Evolutionary conservation across 1,139 yeast species (phyloP), one percentile per base, ranked within the genome.

Genomic region (Lodderomyces beijingensis): DNA sequence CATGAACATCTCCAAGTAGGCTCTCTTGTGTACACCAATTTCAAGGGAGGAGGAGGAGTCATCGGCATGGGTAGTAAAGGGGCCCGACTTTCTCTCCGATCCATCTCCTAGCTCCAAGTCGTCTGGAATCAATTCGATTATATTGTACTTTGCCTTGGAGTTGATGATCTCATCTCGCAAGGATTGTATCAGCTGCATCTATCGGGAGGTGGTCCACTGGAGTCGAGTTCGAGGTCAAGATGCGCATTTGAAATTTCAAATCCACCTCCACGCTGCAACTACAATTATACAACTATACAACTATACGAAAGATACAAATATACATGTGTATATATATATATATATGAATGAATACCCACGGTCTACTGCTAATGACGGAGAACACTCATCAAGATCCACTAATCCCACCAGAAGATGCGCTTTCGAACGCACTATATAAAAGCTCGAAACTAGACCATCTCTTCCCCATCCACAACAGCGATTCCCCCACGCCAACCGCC

Each of bases 381-480:
- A n/a, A n/a, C n/a, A n/a, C n/a, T 19, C 9, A 19, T 19, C 9
- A 19, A 7, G 21, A 19, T 19, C 10, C 21, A 8, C 10, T 23
- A 10, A 12, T 25, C 9, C 28, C 28, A 8, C 28, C 28, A 35
- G 30, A 29, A 4, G 55, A 47, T 32, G 46, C 53, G 2, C 42
- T 56, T 31, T 54, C 65, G 28, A 61, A 55, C 28, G 65, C 65
- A 1, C 45, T 55, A 24, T 65, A 65, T 43, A 55, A 45, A 26
- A 55, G 47, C 33, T 45, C 49, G 16, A 63, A 57, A 40, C 42
- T 59, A 16, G 61, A 53, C 28, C 47, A 43, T 32, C 16, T 54
- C 7, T 41, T 53, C 21, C 24, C 30, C 4, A 33, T 34, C 22
- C 35, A 31, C 23, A 32, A 29, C 16, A 28, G 18, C 27, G 11